phyloP scores from a whole-genome alignment of 2,329 filamentous ascomycete genomes.

The Blastomyces gilchristii region DNA sequence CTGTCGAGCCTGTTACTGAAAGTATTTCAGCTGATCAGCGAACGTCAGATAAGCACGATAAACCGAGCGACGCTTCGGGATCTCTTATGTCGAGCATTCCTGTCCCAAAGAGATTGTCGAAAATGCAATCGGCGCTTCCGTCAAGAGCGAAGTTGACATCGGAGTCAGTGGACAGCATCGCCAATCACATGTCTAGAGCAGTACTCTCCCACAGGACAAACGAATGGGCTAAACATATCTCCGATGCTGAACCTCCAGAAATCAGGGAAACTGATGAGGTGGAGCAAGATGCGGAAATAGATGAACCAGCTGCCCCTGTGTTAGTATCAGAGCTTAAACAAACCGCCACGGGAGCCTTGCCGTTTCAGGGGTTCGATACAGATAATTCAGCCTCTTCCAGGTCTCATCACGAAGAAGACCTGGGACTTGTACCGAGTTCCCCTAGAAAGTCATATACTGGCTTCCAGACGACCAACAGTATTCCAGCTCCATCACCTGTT shows the following conservation, averaged over 20 bases:
- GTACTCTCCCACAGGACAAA: slow-evolving; percentile 80
- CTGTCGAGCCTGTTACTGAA: neutral
- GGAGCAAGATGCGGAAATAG: slow-evolving; percentile 22
- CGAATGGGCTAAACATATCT: slow-evolving; percentile 90
- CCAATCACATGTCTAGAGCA: slow-evolving; percentile 61
- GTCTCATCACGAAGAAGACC: neutral
- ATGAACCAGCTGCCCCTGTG: slow-evolving; percentile 52
- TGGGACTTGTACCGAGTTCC: neutral
- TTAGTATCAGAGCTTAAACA: slow-evolving; percentile 55
- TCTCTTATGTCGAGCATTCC: neutral
- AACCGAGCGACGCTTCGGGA: neutral
- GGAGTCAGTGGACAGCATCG: slow-evolving; percentile 47
- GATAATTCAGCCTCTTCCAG: neutral
- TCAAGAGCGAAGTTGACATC: slow-evolving; percentile 22
- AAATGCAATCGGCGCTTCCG: neutral
- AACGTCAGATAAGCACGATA: neutral
- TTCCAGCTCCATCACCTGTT: neutral
- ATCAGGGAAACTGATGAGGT: slow-evolving; percentile 39
- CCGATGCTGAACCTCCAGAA: slow-evolving; percentile 61
- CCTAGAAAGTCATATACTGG: neutral
- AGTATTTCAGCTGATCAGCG: neutral
- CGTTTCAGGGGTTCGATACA: neutral
- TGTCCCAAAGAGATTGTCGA: slow-evolving; percentile 8
- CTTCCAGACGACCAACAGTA: neutral
- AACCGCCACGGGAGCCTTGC: slow-evolving; percentile 35